These are phyloP conservation scores for Auricularia sp. DNA, from an alignment of 768 basidiomycete species.

Conservation along the genomic window DNA sequence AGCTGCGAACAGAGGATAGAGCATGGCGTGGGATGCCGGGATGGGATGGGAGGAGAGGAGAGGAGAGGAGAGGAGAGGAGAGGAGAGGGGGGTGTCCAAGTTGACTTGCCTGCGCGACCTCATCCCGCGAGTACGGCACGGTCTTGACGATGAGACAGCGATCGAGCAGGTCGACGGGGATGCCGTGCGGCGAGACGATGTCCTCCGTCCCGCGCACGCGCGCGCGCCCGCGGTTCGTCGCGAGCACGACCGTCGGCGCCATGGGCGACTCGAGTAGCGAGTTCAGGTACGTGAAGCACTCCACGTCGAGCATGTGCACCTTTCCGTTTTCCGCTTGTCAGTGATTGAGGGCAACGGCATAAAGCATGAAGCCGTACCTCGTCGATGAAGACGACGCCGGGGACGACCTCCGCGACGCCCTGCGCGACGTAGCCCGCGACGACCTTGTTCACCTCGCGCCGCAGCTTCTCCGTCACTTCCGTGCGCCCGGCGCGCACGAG, in stretches of 20 bases:
- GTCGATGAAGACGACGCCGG: slow-evolving; percentile 97
- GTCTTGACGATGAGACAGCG: slow-evolving; percentile 96
- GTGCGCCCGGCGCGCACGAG: slow-evolving; percentile 89
- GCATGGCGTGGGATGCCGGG: no score
- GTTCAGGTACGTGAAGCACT: slow-evolving; percentile 98
- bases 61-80: slow-evolving; percentile 50
- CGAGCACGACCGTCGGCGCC: slow-evolving; percentile 95
- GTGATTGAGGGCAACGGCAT: neutral
- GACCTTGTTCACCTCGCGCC: slow-evolving; percentile 93
- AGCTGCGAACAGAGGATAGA: slow-evolving; percentile 30
- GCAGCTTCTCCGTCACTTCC: slow-evolving; percentile 93
- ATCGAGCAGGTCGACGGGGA: slow-evolving; percentile 89
- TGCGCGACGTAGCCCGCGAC: slow-evolving; percentile 97
- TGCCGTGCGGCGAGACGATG: slow-evolving; percentile 83
- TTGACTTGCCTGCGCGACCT: slow-evolving; percentile 84
- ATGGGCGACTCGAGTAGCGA: slow-evolving; percentile 90
- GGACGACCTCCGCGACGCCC: slow-evolving; percentile 94
- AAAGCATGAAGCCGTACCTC: slow-evolving; percentile 49
- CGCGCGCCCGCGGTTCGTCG: slow-evolving; percentile 89
- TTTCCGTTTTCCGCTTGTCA: slow-evolving; percentile 19
- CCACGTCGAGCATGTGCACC: slow-evolving; percentile 99
- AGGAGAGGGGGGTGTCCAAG: slow-evolving; percentile 91
- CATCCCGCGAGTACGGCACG: slow-evolving; percentile 67
- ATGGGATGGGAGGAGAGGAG: no score
- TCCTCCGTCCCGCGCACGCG: slow-evolving; percentile 91